Conservation (phyloP, 345 rosid species). For the Lepidium didymum region DNA sequence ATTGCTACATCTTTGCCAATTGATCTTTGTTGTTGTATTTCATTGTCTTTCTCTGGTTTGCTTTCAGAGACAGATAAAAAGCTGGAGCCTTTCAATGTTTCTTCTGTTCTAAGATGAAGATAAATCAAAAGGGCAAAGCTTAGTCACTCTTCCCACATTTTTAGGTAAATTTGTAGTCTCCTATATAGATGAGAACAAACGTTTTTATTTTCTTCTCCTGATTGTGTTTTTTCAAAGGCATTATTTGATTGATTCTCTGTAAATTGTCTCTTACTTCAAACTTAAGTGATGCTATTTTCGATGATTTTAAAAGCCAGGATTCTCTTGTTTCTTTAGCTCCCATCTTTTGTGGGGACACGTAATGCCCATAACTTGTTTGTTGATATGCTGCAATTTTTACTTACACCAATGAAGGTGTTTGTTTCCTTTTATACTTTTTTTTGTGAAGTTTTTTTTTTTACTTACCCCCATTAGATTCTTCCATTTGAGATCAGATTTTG, state of each 20-base stretch:
- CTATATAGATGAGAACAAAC: slow-evolving; percentile 1
- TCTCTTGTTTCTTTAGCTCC: slow-evolving; percentile 14
- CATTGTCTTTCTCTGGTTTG: slow-evolving; percentile 1
- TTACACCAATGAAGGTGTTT: neutral
- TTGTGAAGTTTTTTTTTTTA: neutral
- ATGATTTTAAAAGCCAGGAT: slow-evolving; percentile 9
- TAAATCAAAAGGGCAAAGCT: slow-evolving; percentile 35
- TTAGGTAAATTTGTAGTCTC: slow-evolving; percentile 12
- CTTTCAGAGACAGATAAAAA: slow-evolving; percentile 15
- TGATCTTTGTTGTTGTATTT: slow-evolving; percentile 16
- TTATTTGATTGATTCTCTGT: slow-evolving; percentile 28
- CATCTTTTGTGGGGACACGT: slow-evolving; percentile 18
- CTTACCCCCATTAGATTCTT: neutral
- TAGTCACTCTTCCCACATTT: slow-evolving; percentile 17
- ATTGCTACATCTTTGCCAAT: slow-evolving; percentile 45
- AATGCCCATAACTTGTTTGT: slow-evolving; percentile 28
- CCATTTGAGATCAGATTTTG: neutral
- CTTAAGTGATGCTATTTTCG: slow-evolving; percentile 59
- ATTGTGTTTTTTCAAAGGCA: neutral
- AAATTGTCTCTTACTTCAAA: slow-evolving; percentile 55
- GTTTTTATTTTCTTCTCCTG: neutral
- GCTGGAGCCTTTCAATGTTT: slow-evolving; percentile 29
- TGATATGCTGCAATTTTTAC: slow-evolving; percentile 4
- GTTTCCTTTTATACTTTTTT: neutral
- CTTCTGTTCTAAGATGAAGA: slow-evolving; percentile 51